Conservation (phyloP, 192 early-diverging fungal species). For the Chytriomyces confervae region DNA sequence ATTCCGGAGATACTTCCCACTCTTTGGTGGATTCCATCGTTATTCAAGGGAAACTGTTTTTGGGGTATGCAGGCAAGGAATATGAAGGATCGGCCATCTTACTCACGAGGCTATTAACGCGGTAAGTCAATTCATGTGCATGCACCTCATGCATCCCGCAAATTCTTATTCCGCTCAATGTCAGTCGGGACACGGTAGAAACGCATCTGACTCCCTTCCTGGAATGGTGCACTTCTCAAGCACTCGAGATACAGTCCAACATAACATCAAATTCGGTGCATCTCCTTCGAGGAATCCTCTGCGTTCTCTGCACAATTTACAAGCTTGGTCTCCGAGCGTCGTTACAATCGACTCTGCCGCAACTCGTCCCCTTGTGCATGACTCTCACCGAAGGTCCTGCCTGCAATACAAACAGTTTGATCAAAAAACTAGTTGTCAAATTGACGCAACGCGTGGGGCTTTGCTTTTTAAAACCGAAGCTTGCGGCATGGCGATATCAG, state of each 20-base stretch:
- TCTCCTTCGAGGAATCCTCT: constrained; percentile 59
- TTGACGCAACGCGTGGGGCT: constrained; percentile 83
- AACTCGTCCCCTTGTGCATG: constrained; percentile 34
- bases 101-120: constrained; percentile 79
- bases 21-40: constrained; percentile 73
- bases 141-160: background rate
- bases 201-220: constrained; percentile 71
- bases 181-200: constrained; percentile 69
- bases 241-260: constrained; percentile 20
- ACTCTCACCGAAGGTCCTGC: constrained; percentile 34
- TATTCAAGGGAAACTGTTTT: constrained; percentile 66
- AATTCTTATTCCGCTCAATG: background rate
- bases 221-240: constrained; percentile 66
- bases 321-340: constrained; percentile 71
- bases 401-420: constrained; percentile 68
- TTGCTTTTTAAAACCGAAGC: constrained; percentile 73
- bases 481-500: constrained; percentile 74
- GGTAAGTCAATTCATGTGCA: constrained; percentile 45
- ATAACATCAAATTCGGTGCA: background rate
- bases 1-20: constrained; percentile 56
- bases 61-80: constrained; percentile 82
- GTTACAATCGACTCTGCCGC: constrained; percentile 58
- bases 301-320: constrained; percentile 70
- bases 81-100: constrained; percentile 84
- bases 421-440: constrained; percentile 84